Evolutionary conservation across 1,284 basidiomycete species (phyloP).

Genomic region (Ganoderma lingzhi): DNA sequence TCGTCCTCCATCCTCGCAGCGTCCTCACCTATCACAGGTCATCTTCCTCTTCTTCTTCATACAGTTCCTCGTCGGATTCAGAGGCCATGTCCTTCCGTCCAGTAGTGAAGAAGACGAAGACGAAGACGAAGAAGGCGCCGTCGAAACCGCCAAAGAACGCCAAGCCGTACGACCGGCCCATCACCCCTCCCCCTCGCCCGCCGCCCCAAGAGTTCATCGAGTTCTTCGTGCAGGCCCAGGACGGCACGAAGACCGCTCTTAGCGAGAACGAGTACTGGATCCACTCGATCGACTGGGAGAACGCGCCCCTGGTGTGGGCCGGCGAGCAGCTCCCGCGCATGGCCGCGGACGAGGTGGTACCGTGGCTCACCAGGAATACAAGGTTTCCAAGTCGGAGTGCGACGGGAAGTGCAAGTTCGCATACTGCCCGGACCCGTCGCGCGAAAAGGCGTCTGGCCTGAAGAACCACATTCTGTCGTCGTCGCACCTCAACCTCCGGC

Average conservation of each 20-base stretch:
- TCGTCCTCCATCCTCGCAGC: not conserved
- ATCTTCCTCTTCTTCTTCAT: not conserved
- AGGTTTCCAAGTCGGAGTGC: not conserved
- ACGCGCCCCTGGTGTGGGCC: constrained; percentile 10
- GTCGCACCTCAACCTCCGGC: not conserved
- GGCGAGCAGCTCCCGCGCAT: not conserved
- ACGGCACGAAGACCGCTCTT: not conserved
- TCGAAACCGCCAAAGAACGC: not conserved
- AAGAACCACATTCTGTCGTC: constrained; percentile 2
- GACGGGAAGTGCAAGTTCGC: constrained; percentile 1
- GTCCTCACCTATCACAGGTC: not conserved
- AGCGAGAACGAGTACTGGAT: constrained; percentile 5
- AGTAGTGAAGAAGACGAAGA: not conserved
- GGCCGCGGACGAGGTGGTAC: not conserved
- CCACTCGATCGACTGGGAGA: constrained; percentile 15
- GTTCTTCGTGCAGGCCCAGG: not conserved
- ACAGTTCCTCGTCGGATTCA: not conserved
- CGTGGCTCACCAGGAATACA: not conserved
- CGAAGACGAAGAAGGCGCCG: not conserved
- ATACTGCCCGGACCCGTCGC: not conserved
- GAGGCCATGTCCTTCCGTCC: not conserved
- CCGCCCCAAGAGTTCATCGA: not conserved
- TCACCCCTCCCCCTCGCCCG: too few relatives aligned
- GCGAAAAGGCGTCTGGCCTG: not conserved
- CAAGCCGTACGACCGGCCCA: not conserved